A percentile compares a stretch with the other conserved stretches of the same genome.
Evolutionary conservation across 805 yeast genomes (phyloP).

Genomic region (Candida morakotiae): DNA sequence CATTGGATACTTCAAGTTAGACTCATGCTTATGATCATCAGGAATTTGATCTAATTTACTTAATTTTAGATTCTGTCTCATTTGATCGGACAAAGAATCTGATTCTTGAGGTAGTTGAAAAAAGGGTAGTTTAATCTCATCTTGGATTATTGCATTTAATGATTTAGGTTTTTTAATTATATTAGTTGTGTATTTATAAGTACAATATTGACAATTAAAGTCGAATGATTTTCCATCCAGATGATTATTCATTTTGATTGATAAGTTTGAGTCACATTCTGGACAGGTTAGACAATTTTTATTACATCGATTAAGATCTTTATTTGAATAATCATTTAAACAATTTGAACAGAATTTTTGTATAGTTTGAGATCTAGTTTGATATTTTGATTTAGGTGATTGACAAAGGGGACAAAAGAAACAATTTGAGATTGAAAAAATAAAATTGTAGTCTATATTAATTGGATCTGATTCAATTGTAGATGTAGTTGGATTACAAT

Average conservation of each 20-base stretch:
- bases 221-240: slow-evolving; percentile 26
- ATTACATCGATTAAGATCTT: slow-evolving; percentile 19
- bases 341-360: slow-evolving; percentile 36
- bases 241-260: slow-evolving; percentile 16
- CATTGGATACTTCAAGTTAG: too few relatives aligned
- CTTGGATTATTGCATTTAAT: slow-evolving; percentile 19
- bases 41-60: neutral
- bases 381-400: slow-evolving; percentile 20
- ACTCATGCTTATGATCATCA: too few relatives aligned
- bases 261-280: slow-evolving; percentile 23
- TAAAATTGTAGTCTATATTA: slow-evolving; percentile 3
- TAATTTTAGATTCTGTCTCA: slow-evolving; percentile 4
- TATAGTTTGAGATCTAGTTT: slow-evolving; percentile 21
- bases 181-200: slow-evolving; percentile 32
- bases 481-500: slow-evolving; percentile 17
- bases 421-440: slow-evolving; percentile 19
- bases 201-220: slow-evolving; percentile 35
- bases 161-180: slow-evolving; percentile 40
- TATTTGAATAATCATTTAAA: slow-evolving; percentile 28
- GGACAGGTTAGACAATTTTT: slow-evolving; percentile 41
- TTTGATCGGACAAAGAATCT: too few relatives aligned
- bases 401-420: slow-evolving; percentile 38
- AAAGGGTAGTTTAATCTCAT: slow-evolving; percentile 1
- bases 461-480: neutral
- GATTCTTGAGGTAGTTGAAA: too few relatives aligned